A percentile compares a stretch with the other conserved stretches of the same genome.
Conservation (phyloP, 352 stramenopile genomes). For the Phytophthora pisi region DNA sequence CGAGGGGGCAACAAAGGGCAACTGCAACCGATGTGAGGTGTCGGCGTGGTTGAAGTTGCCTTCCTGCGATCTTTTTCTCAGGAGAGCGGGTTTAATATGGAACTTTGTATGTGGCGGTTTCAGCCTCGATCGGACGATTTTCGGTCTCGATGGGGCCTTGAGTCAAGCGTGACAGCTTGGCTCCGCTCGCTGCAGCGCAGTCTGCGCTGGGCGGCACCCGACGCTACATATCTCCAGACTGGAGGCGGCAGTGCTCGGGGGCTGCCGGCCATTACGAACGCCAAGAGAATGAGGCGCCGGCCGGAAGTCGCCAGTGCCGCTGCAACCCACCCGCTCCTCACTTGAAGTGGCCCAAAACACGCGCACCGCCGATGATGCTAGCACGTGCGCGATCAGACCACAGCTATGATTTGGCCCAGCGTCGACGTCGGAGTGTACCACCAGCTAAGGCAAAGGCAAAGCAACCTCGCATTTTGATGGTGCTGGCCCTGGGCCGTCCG, state of each 20-base stretch:
- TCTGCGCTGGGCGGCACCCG: no score
- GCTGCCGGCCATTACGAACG: neutral
- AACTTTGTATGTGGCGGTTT: constrained; percentile 25
- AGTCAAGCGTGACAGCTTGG: constrained; percentile 1
- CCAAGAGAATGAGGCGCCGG: neutral
- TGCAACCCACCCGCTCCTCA: neutral
- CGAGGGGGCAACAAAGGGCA: constrained; percentile 3
- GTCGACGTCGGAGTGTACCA: neutral
- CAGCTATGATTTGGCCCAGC: neutral
- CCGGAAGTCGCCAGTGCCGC: neutral
- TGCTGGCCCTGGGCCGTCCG: neutral
- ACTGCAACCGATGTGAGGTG: constrained; percentile 2
- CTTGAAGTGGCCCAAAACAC: neutral
- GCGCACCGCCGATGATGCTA: no score
- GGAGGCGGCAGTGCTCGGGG: neutral
- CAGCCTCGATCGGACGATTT: constrained; percentile 17
- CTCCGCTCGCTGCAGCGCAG: neutral
- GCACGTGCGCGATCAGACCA: neutral
- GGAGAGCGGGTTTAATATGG: constrained; percentile 30
- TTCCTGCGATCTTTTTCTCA: constrained; percentile 26
- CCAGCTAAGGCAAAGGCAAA: neutral
- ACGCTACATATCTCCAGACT: no score
- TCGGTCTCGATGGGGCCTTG: constrained; percentile 6
- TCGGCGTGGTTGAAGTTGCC: constrained; percentile 31
- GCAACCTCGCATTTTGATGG: neutral